A percentile compares a stretch with the other conserved stretches of the same genome.
phyloP scores from a whole-genome alignment of 805 yeast species.

The Candida railenensis region DNA sequence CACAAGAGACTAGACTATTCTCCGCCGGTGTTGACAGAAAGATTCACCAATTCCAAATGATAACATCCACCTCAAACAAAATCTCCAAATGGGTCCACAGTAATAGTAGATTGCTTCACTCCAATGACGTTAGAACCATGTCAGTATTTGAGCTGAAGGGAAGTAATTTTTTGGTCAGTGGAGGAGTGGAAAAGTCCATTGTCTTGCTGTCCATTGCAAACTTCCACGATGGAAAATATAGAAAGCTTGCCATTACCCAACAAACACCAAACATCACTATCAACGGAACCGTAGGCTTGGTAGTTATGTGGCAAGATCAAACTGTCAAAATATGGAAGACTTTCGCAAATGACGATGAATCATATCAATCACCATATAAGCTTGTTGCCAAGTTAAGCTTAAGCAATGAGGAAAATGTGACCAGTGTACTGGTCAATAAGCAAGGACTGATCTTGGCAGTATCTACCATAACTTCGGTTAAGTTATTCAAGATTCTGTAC shows the following conservation, averaged over 20 bases:
- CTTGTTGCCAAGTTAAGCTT: conserved; percentile 65
- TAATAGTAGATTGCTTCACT: conserved; percentile 76
- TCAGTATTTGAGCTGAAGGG: conserved; percentile 67
- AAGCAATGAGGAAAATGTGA: conserved; percentile 77
- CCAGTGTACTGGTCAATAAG: conserved; percentile 62
- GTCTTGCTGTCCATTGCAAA: conserved; percentile 63
- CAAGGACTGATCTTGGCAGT: conserved; percentile 70
- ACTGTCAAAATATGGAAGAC: conserved; percentile 78
- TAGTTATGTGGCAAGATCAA: conserved; percentile 82
- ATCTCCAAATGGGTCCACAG: conserved; percentile 69
- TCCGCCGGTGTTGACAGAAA: conserved; percentile 94
- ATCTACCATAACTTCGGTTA: conserved; percentile 65
- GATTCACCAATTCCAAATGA: conserved; percentile 66
- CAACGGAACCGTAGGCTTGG: conserved; percentile 46
- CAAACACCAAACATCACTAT: conserved; percentile 51
- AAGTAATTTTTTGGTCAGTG: conserved; percentile 69
- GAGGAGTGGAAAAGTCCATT: conserved; percentile 76
- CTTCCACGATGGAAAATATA: conserved; percentile 70
- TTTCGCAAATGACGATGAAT: conserved; percentile 23
- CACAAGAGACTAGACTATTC: conserved; percentile 62
- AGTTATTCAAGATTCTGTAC: conserved; percentile 62
- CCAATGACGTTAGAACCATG: conserved; percentile 82
- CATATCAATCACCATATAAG: conserved; percentile 40
- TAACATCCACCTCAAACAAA: conserved; percentile 22
- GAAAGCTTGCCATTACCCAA: conserved; percentile 67